These are phyloP conservation scores for Hypocrella siamensis DNA, from an alignment of 2,329 filamentous ascomycete species.

Conservation along the genomic window DNA sequence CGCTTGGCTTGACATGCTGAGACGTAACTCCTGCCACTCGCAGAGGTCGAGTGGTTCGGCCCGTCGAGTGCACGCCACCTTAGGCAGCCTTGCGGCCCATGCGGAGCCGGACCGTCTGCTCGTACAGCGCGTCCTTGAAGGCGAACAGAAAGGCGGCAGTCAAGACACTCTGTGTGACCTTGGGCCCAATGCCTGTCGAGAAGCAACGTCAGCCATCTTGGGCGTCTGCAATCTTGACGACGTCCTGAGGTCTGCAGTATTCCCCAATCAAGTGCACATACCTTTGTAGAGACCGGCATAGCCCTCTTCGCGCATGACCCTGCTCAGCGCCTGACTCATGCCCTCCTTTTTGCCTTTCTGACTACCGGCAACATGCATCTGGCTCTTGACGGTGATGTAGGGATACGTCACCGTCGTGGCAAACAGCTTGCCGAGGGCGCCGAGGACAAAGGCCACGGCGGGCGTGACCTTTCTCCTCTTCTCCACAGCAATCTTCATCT, in stretches of 20 bases:
- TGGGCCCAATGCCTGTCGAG: slow-evolving; percentile 69
- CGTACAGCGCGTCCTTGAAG: slow-evolving; percentile 94
- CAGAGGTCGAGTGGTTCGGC: too few species aligned
- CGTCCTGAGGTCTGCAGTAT: too few species aligned
- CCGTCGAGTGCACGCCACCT: neutral
- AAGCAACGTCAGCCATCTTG: too few species aligned
- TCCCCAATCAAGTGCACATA: slow-evolving; percentile 16
- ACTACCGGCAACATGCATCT: slow-evolving; percentile 74
- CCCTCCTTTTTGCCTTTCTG: slow-evolving; percentile 64
- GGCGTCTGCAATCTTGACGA: too few species aligned
- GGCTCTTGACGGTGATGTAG: slow-evolving; percentile 97
- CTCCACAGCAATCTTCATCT: slow-evolving; percentile 86
- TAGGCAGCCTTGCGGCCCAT: slow-evolving; percentile 15
- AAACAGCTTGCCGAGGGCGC: slow-evolving; percentile 84
- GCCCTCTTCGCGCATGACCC: slow-evolving; percentile 80
- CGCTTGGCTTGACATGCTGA: too few species aligned
- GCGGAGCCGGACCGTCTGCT: slow-evolving; percentile 57
- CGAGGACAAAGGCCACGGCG: slow-evolving; percentile 75
- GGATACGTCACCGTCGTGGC: slow-evolving; percentile 92
- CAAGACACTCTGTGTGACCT: slow-evolving; percentile 91
- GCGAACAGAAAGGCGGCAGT: slow-evolving; percentile 94
- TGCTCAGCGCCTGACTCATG: slow-evolving; percentile 60
- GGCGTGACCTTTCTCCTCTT: slow-evolving; percentile 60
- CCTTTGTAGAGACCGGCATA: slow-evolving; percentile 86
- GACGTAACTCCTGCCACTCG: too few species aligned